Base-by-base conservation (phyloP, 106 monocot genomes). In the Dendrobium chrysotoxum region DNA sequence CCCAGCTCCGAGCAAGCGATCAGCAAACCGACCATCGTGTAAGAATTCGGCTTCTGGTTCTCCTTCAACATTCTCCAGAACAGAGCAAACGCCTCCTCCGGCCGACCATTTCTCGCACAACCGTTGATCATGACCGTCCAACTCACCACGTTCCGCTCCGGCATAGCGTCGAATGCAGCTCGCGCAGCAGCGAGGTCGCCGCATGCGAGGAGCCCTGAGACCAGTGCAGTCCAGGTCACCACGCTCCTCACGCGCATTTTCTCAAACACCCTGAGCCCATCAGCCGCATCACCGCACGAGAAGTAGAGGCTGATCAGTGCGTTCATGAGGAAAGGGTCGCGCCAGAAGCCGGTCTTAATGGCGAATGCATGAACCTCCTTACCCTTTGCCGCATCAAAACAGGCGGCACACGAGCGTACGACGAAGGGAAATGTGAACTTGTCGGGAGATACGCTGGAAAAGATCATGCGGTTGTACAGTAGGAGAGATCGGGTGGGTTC, bases 51-150 rank as follows among this genome's bases (percentile, higher is more conserved):
- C 31, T 30, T 70, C 40, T 87, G 82, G 8, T 79, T 75, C 47
- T 85, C 83, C 23, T 91, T 85, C 81, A 72, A 72, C 93, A 90
- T 93, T 25, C 66, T 25, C 20, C 53, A 65, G 83, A 90, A 93
- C 53, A 90, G 78, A 77, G 82, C 71, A 41, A 93, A 82, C 10
- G 93, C 90, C 77, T 89, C 87, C 1, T 93, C 88, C 0, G 90
- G 88, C 0, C 58, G 75, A 8, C 90, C 90, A 21, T 81, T 81
- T 76, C 81, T 80, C 0, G 87, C 85, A 38, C 66, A 91, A 25
- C 87, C 88, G 25, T 86, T 77, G 39, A 93, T 87, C 84, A 90
- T 87, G 1, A 88, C 88, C 55, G 93, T 91, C 93, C 93, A 93
- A 2, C 85, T 78, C 21, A 93, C 86, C 61, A 90, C 90, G 54